Evolutionary conservation across 495 filamentous ascomycete genomes (phyloP), one percentile per base, ranked within the genome.

Genomic region (Neurospora sublineolata): DNA sequence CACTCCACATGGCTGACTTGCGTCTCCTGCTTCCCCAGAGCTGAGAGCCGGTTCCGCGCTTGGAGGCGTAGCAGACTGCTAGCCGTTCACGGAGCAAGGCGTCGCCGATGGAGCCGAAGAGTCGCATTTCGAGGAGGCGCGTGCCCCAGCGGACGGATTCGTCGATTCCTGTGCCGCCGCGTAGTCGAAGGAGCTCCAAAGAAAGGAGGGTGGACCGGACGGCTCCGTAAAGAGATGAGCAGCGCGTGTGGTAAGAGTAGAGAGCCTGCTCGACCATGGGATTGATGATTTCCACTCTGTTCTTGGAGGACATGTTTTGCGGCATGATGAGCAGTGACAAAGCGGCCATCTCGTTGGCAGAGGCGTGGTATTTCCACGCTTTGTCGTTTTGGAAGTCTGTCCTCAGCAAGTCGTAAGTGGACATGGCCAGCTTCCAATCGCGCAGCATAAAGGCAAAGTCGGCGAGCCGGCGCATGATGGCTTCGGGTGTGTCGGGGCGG

Each of bases 401-500:
- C 39, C 92, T 87, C 4, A 99, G 84, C 18, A 98, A 85, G 23
- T 98, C 95, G 79, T 97, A 99, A 0, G 91, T 94, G 10, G 89
- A 92, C 74, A 94, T 88, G 60, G 95, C 90, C n/a, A 99, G 83
- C 78, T 94, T 97, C 88, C 89, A 98, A 79, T 99, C 95, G 33
- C 95, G 88, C 30, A 99, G 86, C 91, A 98, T 96, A 75, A 98
- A 96, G 7, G 94, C 90, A 80, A 93, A 99, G 77, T 99, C 95
- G 16, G 93, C 95, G 68, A 99, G 85, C 75, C 94, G 95, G 14
- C 95, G 91, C 88, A 99, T 91, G 69, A 93, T 85, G 18, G 95
- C 93, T 82, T 99, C 95, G 0, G 93, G 89, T 0, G 89, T 81
- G 69, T 95, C 92, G 8, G 91, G 91, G n/a, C 86, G 84, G 79